Percentiles rank a stretch among this genome's conserved stretches.
Evolutionary conservation across 1,139 yeast species (phyloP).

Genomic region (Scheffersomyces titani): DNA sequence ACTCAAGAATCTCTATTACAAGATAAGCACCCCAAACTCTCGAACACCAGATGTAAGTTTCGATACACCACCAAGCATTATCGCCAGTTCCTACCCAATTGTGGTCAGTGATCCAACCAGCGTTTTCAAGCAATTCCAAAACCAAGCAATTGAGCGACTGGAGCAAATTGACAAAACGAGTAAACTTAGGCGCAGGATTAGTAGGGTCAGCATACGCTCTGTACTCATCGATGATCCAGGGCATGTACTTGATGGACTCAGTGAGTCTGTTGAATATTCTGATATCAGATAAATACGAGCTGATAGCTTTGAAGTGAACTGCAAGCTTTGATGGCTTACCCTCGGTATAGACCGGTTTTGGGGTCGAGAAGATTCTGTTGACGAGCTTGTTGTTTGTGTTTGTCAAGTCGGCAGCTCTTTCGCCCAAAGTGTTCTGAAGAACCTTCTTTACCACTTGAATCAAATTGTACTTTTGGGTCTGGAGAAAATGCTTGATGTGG

Average conservation of each 20-base stretch:
- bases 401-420: constrained; percentile 13
- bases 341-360: neutral
- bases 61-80: constrained; percentile 44
- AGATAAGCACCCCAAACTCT: constrained; percentile 61
- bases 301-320: constrained; percentile 40
- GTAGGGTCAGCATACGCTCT: constrained; percentile 28
- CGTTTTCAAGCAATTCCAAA: constrained; percentile 54
- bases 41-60: constrained; percentile 51
- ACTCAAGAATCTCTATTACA: constrained; percentile 47
- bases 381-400: constrained; percentile 16
- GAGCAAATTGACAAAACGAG: constrained; percentile 38
- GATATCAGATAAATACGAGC: constrained; percentile 51
- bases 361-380: constrained; percentile 4
- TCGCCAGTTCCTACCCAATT: constrained; percentile 52
- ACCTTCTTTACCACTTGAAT: constrained; percentile 16
- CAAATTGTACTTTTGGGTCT: constrained; percentile 27
- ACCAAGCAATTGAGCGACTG: constrained; percentile 47
- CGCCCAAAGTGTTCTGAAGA: constrained; percentile 11
- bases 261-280: constrained; percentile 57
- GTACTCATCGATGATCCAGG: constrained; percentile 48
- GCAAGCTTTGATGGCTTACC: constrained; percentile 29
- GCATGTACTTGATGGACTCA: constrained; percentile 52
- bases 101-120: constrained; percentile 61
- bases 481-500: constrained; percentile 31
- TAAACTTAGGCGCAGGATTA: constrained; percentile 26